phyloP scores from a whole-genome alignment of 1,284 basidiomycete species.

The Naganishia sp. region DNA sequence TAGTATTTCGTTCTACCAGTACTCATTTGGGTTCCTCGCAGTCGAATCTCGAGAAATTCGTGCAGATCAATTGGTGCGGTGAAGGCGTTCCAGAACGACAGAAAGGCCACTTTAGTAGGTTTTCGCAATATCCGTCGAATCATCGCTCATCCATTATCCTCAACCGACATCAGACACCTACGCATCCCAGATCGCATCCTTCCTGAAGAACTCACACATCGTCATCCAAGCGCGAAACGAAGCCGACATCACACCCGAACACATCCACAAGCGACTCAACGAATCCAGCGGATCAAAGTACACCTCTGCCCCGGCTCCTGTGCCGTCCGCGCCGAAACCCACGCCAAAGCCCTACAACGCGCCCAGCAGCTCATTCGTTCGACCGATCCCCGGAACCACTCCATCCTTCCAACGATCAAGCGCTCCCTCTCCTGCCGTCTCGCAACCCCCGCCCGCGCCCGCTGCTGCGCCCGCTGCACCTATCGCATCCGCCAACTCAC shows the following conservation, averaged over 20 bases:
- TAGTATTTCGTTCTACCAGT: no score
- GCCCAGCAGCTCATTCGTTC: conserved; percentile 34
- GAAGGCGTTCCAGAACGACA: conserved; percentile 90
- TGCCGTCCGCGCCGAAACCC: conserved; percentile 19
- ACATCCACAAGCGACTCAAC: conserved; percentile 84
- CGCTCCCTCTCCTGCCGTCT: conserved; percentile 19
- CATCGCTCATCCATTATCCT: neutral
- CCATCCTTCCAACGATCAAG: conserved; percentile 30
- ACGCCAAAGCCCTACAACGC: conserved; percentile 43
- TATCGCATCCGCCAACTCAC: conserved; percentile 58
- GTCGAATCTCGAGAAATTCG: conserved; percentile 86
- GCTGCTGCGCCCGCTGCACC: conserved; percentile 55
- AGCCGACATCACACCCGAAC: conserved; percentile 75
- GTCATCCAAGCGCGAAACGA: conserved; percentile 90
- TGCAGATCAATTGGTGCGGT: conserved; percentile 89
- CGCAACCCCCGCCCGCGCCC: conserved; percentile 45
- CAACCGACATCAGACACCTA: conserved; percentile 63
- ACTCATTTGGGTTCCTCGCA: conserved; percentile 44
- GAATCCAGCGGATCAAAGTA: conserved; percentile 93
- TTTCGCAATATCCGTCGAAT: neutral
- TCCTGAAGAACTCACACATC: conserved; percentile 82
- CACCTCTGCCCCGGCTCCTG: conserved; percentile 33
- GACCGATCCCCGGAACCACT: conserved; percentile 30
- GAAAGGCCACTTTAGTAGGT: conserved; percentile 82
- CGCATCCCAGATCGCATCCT: conserved; percentile 72